Evolutionary conservation across 2,329 filamentous ascomycete species (phyloP), one percentile per base, ranked within the genome.

Genomic region (Colletotrichum chrysophilum): DNA sequence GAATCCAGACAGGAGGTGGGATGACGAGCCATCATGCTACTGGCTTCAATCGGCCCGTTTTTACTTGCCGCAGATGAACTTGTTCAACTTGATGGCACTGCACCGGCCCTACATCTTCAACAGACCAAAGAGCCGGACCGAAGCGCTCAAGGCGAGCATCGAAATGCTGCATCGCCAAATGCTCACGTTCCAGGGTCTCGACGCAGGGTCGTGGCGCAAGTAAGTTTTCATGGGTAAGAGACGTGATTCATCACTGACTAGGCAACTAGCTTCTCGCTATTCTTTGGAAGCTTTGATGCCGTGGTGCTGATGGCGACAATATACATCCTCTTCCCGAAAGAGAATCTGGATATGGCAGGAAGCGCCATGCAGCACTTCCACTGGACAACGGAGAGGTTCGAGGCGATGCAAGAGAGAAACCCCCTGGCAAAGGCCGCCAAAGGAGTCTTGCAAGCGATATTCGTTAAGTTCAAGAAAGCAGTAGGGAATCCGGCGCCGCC

Each of bases 211-310:
- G 66, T 92, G 85, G 85, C 83, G 82, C 68, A 85, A 86, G 80
- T 84, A 77, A 77, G 83, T 79, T 38, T 67, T 18, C 21, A 16
- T 24, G 61, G 36, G 32, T 16, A 18, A 26, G 32, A 24, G 34
- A 21, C 36, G 24, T 64, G 21, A n/a, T 24, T 26, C 12, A 26
- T 43, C n/a, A 43, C 61, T 64, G 24, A 64, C 60, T 24, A 12
- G 60, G 24, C 14, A 14, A 24, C 10, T 16, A 87, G 85, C 28
- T 91, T 91, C 78, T 86, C 88, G 18, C 84, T 93, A 5, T 92
- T 93, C 80, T 92, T 92, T 68, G 90, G 90, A 68, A 92, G 90
- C 8, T 93, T 93, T 75, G 91, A 93, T 78, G 91, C 91, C 16
- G 88, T 92, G 24, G 90, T 93, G 18, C 85, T 93, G 71, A 86